phyloP scores from a whole-genome alignment of 768 basidiomycete species.

The Podaxis sp. region DNA sequence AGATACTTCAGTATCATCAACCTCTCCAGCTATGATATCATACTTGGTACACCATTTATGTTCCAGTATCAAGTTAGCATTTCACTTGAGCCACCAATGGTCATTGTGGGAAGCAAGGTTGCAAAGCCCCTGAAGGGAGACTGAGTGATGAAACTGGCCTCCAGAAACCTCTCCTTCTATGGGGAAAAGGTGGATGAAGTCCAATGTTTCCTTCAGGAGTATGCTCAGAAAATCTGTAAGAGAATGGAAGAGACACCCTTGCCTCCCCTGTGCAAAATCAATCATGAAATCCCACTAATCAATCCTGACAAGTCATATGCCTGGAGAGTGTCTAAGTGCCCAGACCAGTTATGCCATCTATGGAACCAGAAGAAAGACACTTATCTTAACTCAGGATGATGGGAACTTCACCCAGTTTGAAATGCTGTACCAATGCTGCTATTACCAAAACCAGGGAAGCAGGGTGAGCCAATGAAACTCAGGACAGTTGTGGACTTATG shows the following conservation, averaged over 20 bases:
- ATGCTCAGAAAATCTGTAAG: conserved; percentile 24
- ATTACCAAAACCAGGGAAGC: conserved; percentile 29
- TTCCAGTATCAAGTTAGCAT: conserved; percentile 30
- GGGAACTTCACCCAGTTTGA: conserved; percentile 28
- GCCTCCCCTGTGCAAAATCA: conserved; percentile 12
- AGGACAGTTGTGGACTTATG: conserved; percentile 35
- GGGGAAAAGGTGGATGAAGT: conserved; percentile 19
- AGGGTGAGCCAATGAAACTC: conserved; percentile 19
- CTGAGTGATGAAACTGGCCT: conserved; percentile 16
- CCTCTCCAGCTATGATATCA: conserved; percentile 38
- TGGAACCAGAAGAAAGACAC: conserved; percentile 28
- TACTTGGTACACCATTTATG: conserved; percentile 40
- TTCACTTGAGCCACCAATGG: conserved; percentile 28
- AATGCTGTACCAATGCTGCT: conserved; percentile 36
- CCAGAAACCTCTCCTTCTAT: conserved; percentile 16
- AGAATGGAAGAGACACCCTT: conserved; percentile 10
- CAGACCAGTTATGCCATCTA: conserved; percentile 25
- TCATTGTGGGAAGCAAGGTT: conserved; percentile 26
- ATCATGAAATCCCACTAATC: conserved; percentile 15
- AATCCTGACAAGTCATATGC: not conserved
- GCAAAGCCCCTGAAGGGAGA: conserved; percentile 20
- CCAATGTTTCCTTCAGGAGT: conserved; percentile 22
- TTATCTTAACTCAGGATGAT: conserved; percentile 25
- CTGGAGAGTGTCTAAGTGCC: conserved; percentile 8
- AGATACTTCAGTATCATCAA: conserved; percentile 40